Evolutionary conservation across 495 filamentous ascomycete genomes (phyloP).

Genomic region (Podospora comata): DNA sequence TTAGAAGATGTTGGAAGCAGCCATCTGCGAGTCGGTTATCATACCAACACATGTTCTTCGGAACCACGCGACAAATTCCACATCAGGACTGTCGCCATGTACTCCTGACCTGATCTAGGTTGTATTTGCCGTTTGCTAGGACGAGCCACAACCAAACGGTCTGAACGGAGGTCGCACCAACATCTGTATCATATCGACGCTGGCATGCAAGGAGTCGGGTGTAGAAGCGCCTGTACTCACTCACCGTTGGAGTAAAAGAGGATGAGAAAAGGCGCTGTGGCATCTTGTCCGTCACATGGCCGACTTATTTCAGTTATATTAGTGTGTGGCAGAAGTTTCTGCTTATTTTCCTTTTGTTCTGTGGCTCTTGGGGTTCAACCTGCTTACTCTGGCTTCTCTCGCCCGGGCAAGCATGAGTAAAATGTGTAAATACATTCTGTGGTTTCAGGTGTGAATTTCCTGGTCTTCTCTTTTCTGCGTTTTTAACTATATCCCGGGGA

Average conservation of each 20-base stretch:
- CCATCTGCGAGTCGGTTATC: neutral
- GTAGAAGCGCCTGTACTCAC: neutral
- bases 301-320: neutral
- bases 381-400: neutral
- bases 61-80: neutral
- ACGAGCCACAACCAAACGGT: neutral
- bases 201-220: neutral
- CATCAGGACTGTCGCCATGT: neutral
- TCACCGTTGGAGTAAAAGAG: neutral
- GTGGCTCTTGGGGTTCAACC: neutral
- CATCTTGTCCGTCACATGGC: neutral
- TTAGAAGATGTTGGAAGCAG: neutral
- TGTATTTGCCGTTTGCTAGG: constrained; percentile 2
- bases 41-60: neutral
- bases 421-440: neutral
- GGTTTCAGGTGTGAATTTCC: neutral
- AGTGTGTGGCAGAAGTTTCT: neutral
- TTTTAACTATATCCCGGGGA: neutral
- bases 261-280: neutral
- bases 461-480: neutral
- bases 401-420: neutral
- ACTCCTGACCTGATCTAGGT: neutral
- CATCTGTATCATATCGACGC: neutral
- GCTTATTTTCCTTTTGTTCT: neutral
- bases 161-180: neutral